A percentile compares a stretch with the other conserved stretches of the same genome.
Evolutionary conservation across 1,284 basidiomycete genomes (phyloP).

Genomic region (Ceratobasidium sp.): DNA sequence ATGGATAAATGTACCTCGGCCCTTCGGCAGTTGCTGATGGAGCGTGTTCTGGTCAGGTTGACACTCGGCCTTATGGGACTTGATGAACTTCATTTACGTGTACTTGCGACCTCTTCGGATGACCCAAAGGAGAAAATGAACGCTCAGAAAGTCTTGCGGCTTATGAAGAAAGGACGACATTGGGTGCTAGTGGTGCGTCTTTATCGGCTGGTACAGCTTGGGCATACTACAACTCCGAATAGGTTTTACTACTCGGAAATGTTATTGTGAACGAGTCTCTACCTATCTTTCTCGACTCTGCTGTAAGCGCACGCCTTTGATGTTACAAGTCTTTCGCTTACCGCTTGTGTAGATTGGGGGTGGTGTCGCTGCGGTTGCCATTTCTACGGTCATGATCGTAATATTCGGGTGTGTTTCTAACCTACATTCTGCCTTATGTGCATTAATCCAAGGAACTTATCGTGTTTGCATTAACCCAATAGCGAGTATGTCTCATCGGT

Average conservation of each 20-base stretch:
- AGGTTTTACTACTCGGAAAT: constrained; percentile 86
- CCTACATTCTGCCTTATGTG: not conserved
- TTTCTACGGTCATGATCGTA: constrained; percentile 86
- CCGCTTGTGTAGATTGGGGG: constrained; percentile 73
- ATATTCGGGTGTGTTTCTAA: constrained; percentile 77
- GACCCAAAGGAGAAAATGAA: constrained; percentile 75
- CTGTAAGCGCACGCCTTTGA: constrained; percentile 65
- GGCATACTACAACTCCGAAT: not conserved
- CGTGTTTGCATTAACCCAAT: constrained; percentile 22
- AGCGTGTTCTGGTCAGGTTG: constrained; percentile 59
- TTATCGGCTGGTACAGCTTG: not conserved
- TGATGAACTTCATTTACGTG: constrained; percentile 91
- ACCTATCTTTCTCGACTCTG: constrained; percentile 92
- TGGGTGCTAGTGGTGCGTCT: constrained; percentile 88
- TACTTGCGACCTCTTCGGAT: constrained; percentile 84
- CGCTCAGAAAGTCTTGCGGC: constrained; percentile 80
- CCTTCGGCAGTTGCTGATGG: not conserved
- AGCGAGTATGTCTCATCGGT: constrained; percentile 54
- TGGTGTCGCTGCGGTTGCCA: constrained; percentile 84
- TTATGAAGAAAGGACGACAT: constrained; percentile 86
- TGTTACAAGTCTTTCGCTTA: constrained; percentile 45
- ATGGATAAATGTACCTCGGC: constrained; percentile 43
- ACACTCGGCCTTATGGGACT: constrained; percentile 96
- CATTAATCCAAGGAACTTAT: constrained; percentile 19
- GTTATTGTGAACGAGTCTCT: constrained; percentile 93